Evolutionary conservation across 495 filamentous ascomycete genomes (phyloP), one percentile per base, ranked within the genome.

Genomic region (Neurospora hispaniola): DNA sequence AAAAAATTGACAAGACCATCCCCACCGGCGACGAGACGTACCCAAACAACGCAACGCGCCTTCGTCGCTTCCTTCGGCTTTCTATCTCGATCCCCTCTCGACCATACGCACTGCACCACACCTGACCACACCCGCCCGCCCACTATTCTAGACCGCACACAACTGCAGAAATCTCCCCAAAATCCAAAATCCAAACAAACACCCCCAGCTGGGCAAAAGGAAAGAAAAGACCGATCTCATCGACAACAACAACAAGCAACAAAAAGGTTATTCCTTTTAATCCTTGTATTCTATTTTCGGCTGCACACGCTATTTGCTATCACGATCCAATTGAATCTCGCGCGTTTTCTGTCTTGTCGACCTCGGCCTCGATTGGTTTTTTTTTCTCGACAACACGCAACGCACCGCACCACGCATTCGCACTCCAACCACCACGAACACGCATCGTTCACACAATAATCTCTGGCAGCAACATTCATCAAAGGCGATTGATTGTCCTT

Each of bases 251-350:
- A 75, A 74, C 54, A 75, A 74, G 69, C 71, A 76, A 38, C 20
- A 54, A 62, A 62, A 62, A 62, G 54, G 54, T 14, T 35, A 62
- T 62, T 69, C 71, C 62, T 82, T 79, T 82, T 82, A 80, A 82
- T 81, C 77, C 71, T 80, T 81, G 79, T 82, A 82, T 78, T 82
- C 71, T 82, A 62, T 23, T 62, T 59, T 62, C 54, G 27, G 54
- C 54, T 35, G 6, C 54, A 42, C 48, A 71, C 70, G 40, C 62
- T 73, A 46, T 70, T 38, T 48, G 16, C 27, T 59, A 42, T 69
- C 69, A 31, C 23, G 23, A 18, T 14, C 54, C 54, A 2, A 40
- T 71, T 40, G 38, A 38, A 14, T 71, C 38, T 78, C 77, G 75
- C 75, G 70, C 73, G 42, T 46, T 73, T 74, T 74, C 74, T 42